Conservation (phyloP, 768 basidiomycete species). For the Cubamyces lactineus region DNA sequence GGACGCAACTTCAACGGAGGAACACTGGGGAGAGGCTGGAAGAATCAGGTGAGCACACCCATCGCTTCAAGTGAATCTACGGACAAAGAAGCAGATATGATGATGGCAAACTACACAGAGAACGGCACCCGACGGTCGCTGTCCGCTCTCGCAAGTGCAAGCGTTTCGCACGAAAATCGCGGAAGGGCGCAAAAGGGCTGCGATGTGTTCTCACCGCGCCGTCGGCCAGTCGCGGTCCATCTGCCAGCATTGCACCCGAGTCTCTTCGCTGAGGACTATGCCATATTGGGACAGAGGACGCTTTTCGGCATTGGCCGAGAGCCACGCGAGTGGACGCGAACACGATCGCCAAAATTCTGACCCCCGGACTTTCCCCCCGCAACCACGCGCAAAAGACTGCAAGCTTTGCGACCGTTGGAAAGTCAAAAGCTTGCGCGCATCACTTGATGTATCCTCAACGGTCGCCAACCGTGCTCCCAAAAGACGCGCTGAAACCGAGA, state of each 20-base stretch:
- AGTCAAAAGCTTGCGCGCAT: slow-evolving; percentile 20
- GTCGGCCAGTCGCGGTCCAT: not conserved
- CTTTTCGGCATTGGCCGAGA: slow-evolving; percentile 1
- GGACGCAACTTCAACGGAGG: slow-evolving; percentile 16
- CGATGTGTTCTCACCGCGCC: slow-evolving; percentile 2
- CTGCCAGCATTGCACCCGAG: slow-evolving; percentile 5
- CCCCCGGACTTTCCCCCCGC: slow-evolving; percentile 15
- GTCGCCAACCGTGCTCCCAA: not conserved
- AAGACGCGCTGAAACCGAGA: slow-evolving; percentile 5
- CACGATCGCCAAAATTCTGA: slow-evolving; percentile 11
- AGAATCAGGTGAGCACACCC: slow-evolving; percentile 9
- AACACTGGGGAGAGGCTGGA: slow-evolving; percentile 19
- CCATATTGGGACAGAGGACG: slow-evolving; percentile 6
- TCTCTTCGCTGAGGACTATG: not conserved
- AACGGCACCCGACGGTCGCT: slow-evolving; percentile 1
- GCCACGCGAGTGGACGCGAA: slow-evolving; percentile 6
- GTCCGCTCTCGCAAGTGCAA: not conserved
- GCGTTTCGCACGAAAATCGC: slow-evolving; percentile 4
- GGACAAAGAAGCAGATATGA: not conserved
- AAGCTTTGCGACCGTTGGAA: slow-evolving; percentile 6
- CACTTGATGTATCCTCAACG: not conserved
- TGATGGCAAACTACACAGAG: not conserved
- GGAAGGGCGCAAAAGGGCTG: not conserved
- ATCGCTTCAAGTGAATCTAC: slow-evolving; percentile 3
- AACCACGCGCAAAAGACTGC: slow-evolving; percentile 1